Percentiles rank a stretch among this genome's conserved stretches.
These are phyloP conservation scores for Barbarea vulgaris DNA, from an alignment of 345 rosid genomes.

Conservation along the genomic window DNA sequence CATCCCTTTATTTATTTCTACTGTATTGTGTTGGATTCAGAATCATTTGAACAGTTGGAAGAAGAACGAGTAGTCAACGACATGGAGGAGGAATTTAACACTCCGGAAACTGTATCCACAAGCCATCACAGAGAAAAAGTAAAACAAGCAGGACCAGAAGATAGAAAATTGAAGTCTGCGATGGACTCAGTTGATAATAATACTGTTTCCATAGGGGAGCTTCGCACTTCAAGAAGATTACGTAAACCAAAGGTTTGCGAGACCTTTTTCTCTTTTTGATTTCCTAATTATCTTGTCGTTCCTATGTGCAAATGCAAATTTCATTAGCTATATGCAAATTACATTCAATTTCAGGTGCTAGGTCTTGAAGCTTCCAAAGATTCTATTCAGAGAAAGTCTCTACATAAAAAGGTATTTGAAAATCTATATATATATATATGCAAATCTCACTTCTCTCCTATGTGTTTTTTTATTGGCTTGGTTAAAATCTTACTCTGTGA, in stretches of 20 bases:
- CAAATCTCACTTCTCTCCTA: neutral
- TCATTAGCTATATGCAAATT: constrained; percentile 3
- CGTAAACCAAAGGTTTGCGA: constrained; percentile 40
- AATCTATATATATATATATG: constrained; percentile 10
- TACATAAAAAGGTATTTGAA: constrained; percentile 52
- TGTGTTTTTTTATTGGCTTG: neutral
- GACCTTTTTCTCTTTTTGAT: constrained; percentile 3
- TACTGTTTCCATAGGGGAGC: constrained; percentile 14
- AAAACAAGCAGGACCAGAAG: constrained; percentile 44
- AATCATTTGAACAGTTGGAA: constrained; percentile 62
- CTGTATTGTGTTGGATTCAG: constrained; percentile 47
- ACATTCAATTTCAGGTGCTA: constrained; percentile 20
- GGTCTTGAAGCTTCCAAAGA: constrained; percentile 28
- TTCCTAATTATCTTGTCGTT: neutral
- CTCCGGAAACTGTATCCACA: constrained; percentile 53
- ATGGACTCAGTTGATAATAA: constrained; percentile 26
- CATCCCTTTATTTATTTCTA: constrained; percentile 12
- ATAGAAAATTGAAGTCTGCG: constrained; percentile 46
- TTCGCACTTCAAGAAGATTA: constrained; percentile 33
- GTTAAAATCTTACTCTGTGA: constrained; percentile 15
- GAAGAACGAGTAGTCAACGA: constrained; percentile 50
- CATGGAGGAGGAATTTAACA: constrained; percentile 49
- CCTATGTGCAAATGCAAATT: too few relatives aligned
- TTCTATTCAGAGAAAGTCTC: constrained; percentile 42
- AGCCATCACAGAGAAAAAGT: constrained; percentile 46